Evolutionary conservation across 2,329 filamentous ascomycete species (phyloP), one percentile per base, ranked within the genome.

Genomic region (Fusarium irregulare): DNA sequence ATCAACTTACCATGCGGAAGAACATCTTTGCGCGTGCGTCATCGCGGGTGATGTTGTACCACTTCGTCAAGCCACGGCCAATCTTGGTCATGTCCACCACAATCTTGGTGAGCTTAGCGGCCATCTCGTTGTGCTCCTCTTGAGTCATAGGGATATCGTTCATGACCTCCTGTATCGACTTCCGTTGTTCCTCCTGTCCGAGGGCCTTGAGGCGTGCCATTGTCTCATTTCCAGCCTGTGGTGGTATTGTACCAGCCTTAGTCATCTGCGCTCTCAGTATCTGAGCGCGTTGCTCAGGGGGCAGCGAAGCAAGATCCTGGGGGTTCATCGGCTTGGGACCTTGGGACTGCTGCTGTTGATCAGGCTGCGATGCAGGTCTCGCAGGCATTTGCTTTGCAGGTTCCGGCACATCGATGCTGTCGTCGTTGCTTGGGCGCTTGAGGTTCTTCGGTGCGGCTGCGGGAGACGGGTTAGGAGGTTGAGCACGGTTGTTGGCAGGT

Each of bases 381-480:
- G 70, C 7, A 14, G 68, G 62, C 2, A 64, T 44, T 32, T 74
- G 58, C 45, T 75, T 77, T 3, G 71, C 59, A 3, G 57, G 45
- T 21, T 75, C 64, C 4, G 69, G 45, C 14, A 66, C 62, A 25
- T 83, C 82, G n/a, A 66, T 66, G 12, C 65, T 70, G 48, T 87
- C 85, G 25, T 87, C 86, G 6, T 80, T 77, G 54, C 79, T 85
- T 6, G 85, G 79, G 2, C 86, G 84, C 78, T 88, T 88, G 45
- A 86, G 78, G 49, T 79, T 84, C 75, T 85, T 87, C 27, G 78
- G 75, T 11, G 77, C 76, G 7, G 80, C 66, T 3, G 80, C 80
- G 11, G 82, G 78, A 7, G 83, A 81, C 18, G 78, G 76, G 46
- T 80, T 80, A 7, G 79, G 77, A 32, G 77, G 75, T 30, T 80